These are phyloP conservation scores for Atkinsonella texensis DNA, from an alignment of 2,329 filamentous ascomycete genomes.

Conservation along the genomic window DNA sequence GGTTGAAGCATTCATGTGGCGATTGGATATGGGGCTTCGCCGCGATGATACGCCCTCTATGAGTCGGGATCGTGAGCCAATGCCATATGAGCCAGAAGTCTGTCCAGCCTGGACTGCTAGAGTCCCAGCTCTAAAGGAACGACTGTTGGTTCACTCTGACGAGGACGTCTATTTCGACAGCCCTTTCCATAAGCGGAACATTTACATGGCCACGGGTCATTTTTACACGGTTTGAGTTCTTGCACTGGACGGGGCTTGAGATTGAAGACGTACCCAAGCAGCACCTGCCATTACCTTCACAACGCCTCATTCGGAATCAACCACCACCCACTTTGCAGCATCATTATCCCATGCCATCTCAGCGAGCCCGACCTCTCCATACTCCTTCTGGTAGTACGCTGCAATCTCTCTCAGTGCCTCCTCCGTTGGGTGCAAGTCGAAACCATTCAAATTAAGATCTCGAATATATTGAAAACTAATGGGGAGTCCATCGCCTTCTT, in stretches of 20 bases:
- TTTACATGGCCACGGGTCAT: conserved; percentile 7
- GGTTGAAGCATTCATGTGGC: conserved; percentile 14
- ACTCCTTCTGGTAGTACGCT: conserved; percentile 7
- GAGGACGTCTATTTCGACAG: conserved; percentile 4
- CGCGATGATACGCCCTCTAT: conserved; percentile 3
- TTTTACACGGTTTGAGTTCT: conserved; percentile 10
- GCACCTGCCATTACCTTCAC: no score
- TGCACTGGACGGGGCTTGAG: not conserved
- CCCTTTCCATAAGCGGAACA: conserved; percentile 8
- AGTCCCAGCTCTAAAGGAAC: conserved; percentile 2
- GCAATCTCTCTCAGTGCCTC: conserved; percentile 7
- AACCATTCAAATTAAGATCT: conserved; percentile 8
- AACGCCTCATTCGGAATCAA: not conserved
- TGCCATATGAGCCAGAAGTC: conserved; percentile 2
- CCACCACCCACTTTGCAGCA: not conserved
- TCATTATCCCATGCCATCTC: conserved; percentile 5
- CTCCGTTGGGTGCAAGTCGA: conserved; percentile 8
- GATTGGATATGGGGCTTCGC: conserved; percentile 12
- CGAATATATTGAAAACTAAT: conserved; percentile 9
- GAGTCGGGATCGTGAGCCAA: conserved; percentile 2
- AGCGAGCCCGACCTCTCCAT: conserved; percentile 6
- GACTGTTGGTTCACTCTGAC: conserved; percentile 3
- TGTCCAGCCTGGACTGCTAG: conserved; percentile 5
- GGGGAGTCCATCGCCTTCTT: conserved; percentile 2
- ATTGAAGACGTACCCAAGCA: not conserved